Evolutionary conservation across 2,329 filamentous ascomycete genomes (phyloP).

Genomic region (Didymosphaeria variabile): DNA sequence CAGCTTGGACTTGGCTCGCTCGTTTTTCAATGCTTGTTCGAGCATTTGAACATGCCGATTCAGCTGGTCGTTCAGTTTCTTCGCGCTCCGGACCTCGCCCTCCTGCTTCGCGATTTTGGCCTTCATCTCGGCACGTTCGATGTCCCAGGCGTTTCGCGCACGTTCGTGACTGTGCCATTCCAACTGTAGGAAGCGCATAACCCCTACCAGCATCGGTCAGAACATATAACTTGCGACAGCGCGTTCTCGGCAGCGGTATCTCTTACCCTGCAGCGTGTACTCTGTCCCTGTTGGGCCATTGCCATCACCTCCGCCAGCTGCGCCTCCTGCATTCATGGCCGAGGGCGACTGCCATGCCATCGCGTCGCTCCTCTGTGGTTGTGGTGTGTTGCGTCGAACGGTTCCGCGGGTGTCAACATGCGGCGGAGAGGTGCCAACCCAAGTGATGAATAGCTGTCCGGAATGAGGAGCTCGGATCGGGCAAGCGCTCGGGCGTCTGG

Average conservation of each 20-base stretch:
- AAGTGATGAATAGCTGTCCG: conserved; percentile 36
- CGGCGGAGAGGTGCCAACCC: conserved; percentile 30
- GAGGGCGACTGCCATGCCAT: conserved; percentile 78
- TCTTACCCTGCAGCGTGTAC: conserved; percentile 75
- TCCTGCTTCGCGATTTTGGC: conserved; percentile 94
- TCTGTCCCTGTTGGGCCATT: conserved; percentile 69
- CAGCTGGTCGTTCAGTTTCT: conserved; percentile 86
- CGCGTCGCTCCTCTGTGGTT: conserved; percentile 36
- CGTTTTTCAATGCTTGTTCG: conserved; percentile 85
- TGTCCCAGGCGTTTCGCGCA: conserved; percentile 98
- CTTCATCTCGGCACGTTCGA: conserved; percentile 99
- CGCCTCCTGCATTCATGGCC: conserved; percentile 67
- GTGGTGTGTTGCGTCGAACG: conserved; percentile 21
- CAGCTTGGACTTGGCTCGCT: conserved; percentile 74
- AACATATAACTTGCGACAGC: conserved; percentile 5
- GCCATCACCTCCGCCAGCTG: conserved; percentile 58
- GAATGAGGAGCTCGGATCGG: conserved; percentile 38
- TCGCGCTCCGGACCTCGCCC: conserved; percentile 85
- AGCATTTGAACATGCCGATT: conserved; percentile 91
- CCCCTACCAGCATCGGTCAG: conserved; percentile 65
- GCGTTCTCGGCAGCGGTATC: conserved; percentile 9
- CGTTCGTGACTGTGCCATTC: conserved; percentile 99
- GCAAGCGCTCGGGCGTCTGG: conserved; percentile 21
- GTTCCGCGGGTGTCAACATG: conserved; percentile 30
- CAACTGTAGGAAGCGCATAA: conserved; percentile 98